phyloP scores from a whole-genome alignment of 768 basidiomycete species.

The Mrakia frigida region DNA sequence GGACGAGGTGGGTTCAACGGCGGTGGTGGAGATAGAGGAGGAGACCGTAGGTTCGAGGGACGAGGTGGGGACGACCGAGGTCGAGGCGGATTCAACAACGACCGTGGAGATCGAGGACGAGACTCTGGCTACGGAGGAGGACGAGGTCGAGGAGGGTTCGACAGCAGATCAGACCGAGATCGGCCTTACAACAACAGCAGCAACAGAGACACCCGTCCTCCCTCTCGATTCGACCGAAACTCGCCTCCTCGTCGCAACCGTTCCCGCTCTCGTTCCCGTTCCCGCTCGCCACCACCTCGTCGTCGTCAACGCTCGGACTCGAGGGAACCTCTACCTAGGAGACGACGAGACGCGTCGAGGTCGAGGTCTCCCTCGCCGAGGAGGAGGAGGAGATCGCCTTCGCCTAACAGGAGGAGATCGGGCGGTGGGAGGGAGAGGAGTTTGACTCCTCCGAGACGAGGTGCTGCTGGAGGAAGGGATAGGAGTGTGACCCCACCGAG shows the following conservation, averaged over 20 bases:
- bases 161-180: slow-evolving; percentile 4
- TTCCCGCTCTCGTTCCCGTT: slow-evolving; percentile 45
- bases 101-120: slow-evolving; percentile 16
- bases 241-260: slow-evolving; percentile 39
- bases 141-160: slow-evolving; percentile 15
- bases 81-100: not conserved
- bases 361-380: not conserved
- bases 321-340: slow-evolving; percentile 47
- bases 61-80: not conserved
- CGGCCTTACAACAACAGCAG: not conserved
- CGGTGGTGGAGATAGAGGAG: slow-evolving; percentile 36
- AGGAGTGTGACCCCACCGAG: not conserved
- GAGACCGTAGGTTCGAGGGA: not conserved
- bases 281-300: slow-evolving; percentile 43
- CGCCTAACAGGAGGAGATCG: not conserved
- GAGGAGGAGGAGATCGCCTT: not conserved
- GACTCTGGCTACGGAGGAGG: slow-evolving; percentile 1
- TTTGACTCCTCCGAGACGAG: not conserved
- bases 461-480: not conserved
- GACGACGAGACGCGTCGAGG: slow-evolving; percentile 26
- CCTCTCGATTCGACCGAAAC: slow-evolving; percentile 26
- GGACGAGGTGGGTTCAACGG: slow-evolving; percentile 53
- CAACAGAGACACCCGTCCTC: slow-evolving; percentile 15
- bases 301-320: slow-evolving; percentile 39
- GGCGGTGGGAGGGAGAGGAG: not conserved